Evolutionary conservation across 2,329 filamentous ascomycete species (phyloP).

Genomic region (Exserohilum turcica): DNA sequence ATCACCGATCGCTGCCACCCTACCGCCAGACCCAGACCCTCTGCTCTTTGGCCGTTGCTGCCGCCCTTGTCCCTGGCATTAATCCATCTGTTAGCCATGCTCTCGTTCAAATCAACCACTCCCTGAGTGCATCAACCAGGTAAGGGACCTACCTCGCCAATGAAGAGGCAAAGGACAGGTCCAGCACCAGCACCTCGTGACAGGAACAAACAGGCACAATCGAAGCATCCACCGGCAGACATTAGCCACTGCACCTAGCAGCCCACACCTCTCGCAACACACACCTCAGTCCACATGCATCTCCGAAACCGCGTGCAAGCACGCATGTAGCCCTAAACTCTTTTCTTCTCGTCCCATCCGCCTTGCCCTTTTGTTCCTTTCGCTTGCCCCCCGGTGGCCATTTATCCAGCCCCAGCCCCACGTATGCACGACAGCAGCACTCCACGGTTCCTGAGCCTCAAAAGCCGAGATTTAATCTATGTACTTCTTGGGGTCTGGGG

Average conservation of each 20-base stretch:
- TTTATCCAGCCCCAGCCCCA: background rate
- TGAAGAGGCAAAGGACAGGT: too few relatives aligned
- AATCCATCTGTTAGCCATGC: background rate
- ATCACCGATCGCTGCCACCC: background rate
- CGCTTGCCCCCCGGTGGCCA: too few relatives aligned
- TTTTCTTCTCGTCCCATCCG: too few relatives aligned
- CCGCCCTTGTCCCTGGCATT: background rate
- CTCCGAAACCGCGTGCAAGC: background rate
- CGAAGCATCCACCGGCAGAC: too few relatives aligned
- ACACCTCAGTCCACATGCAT: background rate
- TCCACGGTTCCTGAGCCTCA: conserved; percentile 32
- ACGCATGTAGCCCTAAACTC: too few relatives aligned
- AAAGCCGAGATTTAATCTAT: conserved; percentile 20
- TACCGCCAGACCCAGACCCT: background rate
- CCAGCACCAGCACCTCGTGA: too few relatives aligned
- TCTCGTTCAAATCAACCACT: background rate
- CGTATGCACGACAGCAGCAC: background rate
- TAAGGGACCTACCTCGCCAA: background rate
- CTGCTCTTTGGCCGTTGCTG: background rate
- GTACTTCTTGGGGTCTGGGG: background rate
- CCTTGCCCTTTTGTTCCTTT: too few relatives aligned
- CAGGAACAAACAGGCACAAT: too few relatives aligned
- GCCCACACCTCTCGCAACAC: too few relatives aligned
- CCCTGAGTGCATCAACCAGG: too few relatives aligned
- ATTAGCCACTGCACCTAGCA: too few relatives aligned